Conservation (phyloP, 495 filamentous ascomycete species). For the Bacidia rubella region DNA sequence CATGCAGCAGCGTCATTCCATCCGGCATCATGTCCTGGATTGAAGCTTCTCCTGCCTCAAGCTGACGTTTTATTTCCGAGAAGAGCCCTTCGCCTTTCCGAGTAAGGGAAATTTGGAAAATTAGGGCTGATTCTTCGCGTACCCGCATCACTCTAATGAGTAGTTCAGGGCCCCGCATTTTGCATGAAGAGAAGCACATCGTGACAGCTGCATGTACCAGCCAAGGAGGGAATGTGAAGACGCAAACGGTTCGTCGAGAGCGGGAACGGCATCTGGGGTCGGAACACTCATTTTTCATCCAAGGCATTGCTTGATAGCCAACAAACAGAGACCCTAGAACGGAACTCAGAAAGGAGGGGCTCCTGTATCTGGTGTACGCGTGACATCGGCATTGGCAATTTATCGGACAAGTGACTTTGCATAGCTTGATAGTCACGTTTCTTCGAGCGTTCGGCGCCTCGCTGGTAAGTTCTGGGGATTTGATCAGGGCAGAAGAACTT, state of each 20-base stretch:
- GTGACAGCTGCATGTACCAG: background rate
- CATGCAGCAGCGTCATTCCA: background rate
- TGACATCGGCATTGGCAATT: slow-evolving; percentile 2
- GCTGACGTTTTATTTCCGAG: background rate
- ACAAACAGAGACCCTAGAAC: background rate
- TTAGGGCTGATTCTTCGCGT: background rate
- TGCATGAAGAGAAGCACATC: background rate
- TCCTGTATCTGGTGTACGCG: background rate
- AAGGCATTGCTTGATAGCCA: slow-evolving; percentile 2
- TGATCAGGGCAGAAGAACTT: too few species aligned
- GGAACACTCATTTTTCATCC: background rate
- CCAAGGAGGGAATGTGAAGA: slow-evolving; percentile 7
- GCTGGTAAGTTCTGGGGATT: background rate
- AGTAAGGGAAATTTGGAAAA: background rate
- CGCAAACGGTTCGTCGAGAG: background rate
- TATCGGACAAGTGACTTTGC: background rate
- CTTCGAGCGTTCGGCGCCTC: background rate
- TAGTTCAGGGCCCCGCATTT: slow-evolving; percentile 1
- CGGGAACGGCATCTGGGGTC: background rate
- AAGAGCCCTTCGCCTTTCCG: background rate
- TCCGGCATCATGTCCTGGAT: slow-evolving; percentile 1
- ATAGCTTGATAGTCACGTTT: background rate
- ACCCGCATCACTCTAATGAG: slow-evolving; percentile 5
- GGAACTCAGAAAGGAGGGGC: slow-evolving; percentile 1
- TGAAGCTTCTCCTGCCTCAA: slow-evolving; percentile 4